These are phyloP conservation scores for Apostasia ramifera DNA, from an alignment of 106 monocot genomes.

Conservation along the genomic window DNA sequence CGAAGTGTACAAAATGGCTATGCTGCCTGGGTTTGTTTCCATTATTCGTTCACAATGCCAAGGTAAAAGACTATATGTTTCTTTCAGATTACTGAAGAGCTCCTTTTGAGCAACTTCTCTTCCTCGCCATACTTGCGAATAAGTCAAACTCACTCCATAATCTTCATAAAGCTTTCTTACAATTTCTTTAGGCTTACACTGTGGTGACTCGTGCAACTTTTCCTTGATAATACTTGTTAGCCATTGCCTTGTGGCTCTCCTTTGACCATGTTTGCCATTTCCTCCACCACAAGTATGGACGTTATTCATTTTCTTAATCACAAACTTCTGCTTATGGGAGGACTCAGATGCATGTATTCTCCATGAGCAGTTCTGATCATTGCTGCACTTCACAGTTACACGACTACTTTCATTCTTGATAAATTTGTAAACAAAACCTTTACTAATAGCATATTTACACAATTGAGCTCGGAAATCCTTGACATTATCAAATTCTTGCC, in stretches of 20 bases:
- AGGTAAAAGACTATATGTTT: conserved; percentile 69
- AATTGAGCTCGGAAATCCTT: conserved; percentile 81
- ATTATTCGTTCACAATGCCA: conserved; percentile 69
- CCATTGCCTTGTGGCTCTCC: conserved; percentile 72
- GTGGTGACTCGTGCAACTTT: conserved; percentile 48
- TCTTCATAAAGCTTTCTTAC: conserved; percentile 60
- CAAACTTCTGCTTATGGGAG: conserved; percentile 72
- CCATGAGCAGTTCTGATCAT: conserved; percentile 68
- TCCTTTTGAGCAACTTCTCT: conserved; percentile 73
- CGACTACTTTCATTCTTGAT: conserved; percentile 82
- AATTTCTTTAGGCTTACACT: conserved; percentile 77
- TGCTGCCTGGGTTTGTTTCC: conserved; percentile 82
- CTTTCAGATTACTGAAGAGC: conserved; percentile 51
- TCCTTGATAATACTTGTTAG: conserved; percentile 74
- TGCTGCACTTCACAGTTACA: conserved; percentile 64
- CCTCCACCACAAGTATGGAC: conserved; percentile 79
- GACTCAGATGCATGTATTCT: conserved; percentile 75
- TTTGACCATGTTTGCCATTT: conserved; percentile 42
- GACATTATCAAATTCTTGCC: conserved; percentile 88
- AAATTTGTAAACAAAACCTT: conserved; percentile 82
- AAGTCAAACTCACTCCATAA: conserved; percentile 71
- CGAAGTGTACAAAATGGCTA: conserved; percentile 47
- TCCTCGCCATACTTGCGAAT: conserved; percentile 84
- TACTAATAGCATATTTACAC: conserved; percentile 65
- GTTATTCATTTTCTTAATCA: conserved; percentile 70